Percentiles rank a stretch among this genome's conserved stretches.
Evolutionary conservation across 2,329 filamentous ascomycete species (phyloP).

Genomic region (Macrophomina pseudophaseolina): DNA sequence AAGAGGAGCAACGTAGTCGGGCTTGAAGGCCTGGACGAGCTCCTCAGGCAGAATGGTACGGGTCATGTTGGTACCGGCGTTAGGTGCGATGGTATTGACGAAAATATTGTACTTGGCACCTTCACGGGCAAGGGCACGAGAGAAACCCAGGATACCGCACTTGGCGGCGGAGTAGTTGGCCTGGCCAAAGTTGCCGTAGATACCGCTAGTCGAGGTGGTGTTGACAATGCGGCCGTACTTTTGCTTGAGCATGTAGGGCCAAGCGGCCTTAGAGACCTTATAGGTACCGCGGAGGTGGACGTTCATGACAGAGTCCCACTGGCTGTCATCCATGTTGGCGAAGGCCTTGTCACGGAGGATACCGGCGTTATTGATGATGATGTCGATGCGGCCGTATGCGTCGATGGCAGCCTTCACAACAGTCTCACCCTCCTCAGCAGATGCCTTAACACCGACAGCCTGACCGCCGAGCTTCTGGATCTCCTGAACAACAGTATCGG

Average conservation of each 20-base stretch:
- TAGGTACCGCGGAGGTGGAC: slow-evolving; percentile 95
- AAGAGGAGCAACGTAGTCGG: slow-evolving; percentile 94
- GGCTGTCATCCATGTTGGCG: slow-evolving; percentile 91
- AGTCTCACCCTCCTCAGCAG: slow-evolving; percentile 86
- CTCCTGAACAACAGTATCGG: slow-evolving; percentile 87
- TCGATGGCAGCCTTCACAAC: slow-evolving; percentile 95
- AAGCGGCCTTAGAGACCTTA: slow-evolving; percentile 95
- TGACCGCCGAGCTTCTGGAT: slow-evolving; percentile 89
- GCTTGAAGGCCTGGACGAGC: slow-evolving; percentile 98
- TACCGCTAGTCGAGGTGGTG: slow-evolving; percentile 94
- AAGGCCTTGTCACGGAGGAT: slow-evolving; percentile 99
- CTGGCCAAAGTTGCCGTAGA: slow-evolving; percentile 99
- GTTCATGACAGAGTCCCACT: slow-evolving; percentile 90
- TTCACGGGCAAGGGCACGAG: slow-evolving; percentile 88
- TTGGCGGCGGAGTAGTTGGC: slow-evolving; percentile 85
- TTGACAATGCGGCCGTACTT: slow-evolving; percentile 98
- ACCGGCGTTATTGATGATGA: slow-evolving; percentile 96
- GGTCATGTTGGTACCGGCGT: slow-evolving; percentile 95
- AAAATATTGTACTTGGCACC: slow-evolving; percentile 97
- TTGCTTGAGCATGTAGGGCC: slow-evolving; percentile 97
- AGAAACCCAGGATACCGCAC: slow-evolving; percentile 89
- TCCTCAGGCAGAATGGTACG: slow-evolving; percentile 93
- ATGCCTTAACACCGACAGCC: slow-evolving; percentile 91
- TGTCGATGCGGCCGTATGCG: slow-evolving; percentile 89
- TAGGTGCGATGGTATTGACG: slow-evolving; percentile 97